Evolutionary conservation across 75 land plant genomes (phyloP).

Genomic region (Pinus tabuliformis): DNA sequence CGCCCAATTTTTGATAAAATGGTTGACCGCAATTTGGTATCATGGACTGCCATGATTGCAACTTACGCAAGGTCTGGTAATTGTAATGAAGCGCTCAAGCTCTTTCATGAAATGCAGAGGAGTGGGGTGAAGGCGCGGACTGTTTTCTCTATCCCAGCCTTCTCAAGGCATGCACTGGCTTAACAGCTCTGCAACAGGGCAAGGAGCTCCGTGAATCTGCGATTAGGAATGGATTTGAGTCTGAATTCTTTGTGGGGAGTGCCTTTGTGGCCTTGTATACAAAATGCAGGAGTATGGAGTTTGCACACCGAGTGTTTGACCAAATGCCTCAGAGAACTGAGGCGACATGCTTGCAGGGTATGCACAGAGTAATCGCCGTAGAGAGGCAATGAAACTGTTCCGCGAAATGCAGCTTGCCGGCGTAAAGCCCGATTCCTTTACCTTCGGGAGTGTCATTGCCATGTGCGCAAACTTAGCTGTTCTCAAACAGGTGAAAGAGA

Average conservation of each 20-base stretch:
- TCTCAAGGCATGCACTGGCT: no score
- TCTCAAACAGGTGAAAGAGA: slow-evolving; percentile 22
- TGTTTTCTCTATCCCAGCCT: no score
- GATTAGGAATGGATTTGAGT: slow-evolving; percentile 13
- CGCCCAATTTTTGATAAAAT: no score
- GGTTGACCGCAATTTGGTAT: no score
- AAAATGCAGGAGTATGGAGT: no score
- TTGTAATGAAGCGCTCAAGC: no score
- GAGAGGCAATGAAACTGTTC: slow-evolving; percentile 26
- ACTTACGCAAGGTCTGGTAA: no score
- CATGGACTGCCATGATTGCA: no score
- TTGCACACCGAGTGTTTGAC: slow-evolving; percentile 15
- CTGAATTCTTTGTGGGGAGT: slow-evolving; percentile 34
- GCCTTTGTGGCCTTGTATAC: slow-evolving; percentile 27
- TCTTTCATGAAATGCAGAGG: no score
- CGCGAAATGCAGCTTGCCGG: slow-evolving; percentile 26
- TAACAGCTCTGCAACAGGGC: no score
- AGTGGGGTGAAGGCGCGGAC: no score
- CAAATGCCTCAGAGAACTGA: slow-evolving; percentile 23
- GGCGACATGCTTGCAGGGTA: slow-evolving; percentile 41
- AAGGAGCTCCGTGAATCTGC: slow-evolving; percentile 23
- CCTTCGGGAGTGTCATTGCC: slow-evolving; percentile 40
- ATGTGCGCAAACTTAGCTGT: slow-evolving; percentile 28
- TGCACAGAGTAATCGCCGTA: slow-evolving; percentile 32
- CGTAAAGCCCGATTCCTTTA: slow-evolving; percentile 30